phyloP scores from a whole-genome alignment of 2,329 filamentous ascomycete genomes.

The Tolypocladium paradoxum region DNA sequence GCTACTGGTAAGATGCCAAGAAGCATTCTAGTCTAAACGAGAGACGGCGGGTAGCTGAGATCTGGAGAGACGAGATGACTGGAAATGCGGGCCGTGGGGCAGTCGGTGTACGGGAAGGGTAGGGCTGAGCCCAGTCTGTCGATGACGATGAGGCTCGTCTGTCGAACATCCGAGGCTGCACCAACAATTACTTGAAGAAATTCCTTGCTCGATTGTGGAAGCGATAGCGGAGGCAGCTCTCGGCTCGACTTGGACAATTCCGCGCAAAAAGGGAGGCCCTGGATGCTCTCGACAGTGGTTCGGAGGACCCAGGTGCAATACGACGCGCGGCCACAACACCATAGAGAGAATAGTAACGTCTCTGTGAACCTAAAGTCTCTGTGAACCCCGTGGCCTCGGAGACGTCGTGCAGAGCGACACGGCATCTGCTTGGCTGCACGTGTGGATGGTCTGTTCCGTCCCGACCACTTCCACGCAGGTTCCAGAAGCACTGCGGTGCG shows the following conservation, averaged over 20 bases:
- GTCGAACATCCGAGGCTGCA: not conserved
- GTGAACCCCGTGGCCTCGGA: not conserved
- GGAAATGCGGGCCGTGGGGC: not conserved
- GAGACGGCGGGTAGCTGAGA: not conserved
- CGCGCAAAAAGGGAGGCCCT: not conserved
- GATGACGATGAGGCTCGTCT: not conserved
- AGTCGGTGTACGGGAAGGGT: not conserved
- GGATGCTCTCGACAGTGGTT: not conserved
- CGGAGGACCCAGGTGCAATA: not conserved
- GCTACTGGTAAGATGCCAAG: no score
- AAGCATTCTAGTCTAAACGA: not conserved
- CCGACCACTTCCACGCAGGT: not conserved
- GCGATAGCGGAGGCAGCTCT: not conserved
- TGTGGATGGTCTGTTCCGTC: not conserved
- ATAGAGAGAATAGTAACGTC: not conserved
- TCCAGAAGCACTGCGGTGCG: not conserved
- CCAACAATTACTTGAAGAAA: not conserved
- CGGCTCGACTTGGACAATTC: not conserved
- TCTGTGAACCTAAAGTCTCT: not conserved
- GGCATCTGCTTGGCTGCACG: not conserved
- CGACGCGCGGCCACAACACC: not conserved
- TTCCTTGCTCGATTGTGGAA: not conserved
- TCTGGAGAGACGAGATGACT: not conserved
- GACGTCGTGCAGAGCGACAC: not conserved
- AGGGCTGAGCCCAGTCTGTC: not conserved